A percentile compares a stretch with the other conserved stretches of the same genome.
phyloP scores from a whole-genome alignment of 768 basidiomycete genomes.

The Russula foetens region DNA sequence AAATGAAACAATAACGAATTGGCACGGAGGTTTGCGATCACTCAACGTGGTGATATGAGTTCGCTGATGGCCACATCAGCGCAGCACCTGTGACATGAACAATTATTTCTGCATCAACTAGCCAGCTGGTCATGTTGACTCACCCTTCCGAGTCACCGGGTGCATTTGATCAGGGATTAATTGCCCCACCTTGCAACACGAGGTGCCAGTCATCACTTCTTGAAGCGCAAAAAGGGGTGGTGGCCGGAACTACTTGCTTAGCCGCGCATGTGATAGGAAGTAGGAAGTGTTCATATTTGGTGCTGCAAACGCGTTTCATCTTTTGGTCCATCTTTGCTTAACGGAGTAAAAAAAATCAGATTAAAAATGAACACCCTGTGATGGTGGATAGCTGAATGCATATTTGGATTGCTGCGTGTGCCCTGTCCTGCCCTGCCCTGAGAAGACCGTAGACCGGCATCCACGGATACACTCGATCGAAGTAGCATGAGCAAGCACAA shows the following conservation, averaged over 20 bases:
- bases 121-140: too few relatives aligned
- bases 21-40: too few relatives aligned
- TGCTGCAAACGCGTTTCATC: neutral
- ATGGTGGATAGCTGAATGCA: neutral
- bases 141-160: too few relatives aligned
- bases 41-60: too few relatives aligned
- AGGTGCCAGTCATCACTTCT: too few relatives aligned
- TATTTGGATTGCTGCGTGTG: neutral
- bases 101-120: too few relatives aligned
- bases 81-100: too few relatives aligned
- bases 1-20: too few relatives aligned
- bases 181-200: neutral
- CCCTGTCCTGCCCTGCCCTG: neutral
- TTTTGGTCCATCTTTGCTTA: neutral
- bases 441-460: neutral
- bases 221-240: neutral
- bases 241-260: neutral
- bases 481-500: neutral
- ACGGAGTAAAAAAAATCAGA: slow-evolving; percentile 5
- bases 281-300: neutral
- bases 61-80: too few relatives aligned
- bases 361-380: neutral
- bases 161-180: too few relatives aligned
- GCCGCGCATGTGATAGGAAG: neutral
- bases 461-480: neutral